Evolutionary conservation across 306 rosid genomes (phyloP), one percentile per base, ranked within the genome.

Genomic region (Hippophae gyantsensis): DNA sequence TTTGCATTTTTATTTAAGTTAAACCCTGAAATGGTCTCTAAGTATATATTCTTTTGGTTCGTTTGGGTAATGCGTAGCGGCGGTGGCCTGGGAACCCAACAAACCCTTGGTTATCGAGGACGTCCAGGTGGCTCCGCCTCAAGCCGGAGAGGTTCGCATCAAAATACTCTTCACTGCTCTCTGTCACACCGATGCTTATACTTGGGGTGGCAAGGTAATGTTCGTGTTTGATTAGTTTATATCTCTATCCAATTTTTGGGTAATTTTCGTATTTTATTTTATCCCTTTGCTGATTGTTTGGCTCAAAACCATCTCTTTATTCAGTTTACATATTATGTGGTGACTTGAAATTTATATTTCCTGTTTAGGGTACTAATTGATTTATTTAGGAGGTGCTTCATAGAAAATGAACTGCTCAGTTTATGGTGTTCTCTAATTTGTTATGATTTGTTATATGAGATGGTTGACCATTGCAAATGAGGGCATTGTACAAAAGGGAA

Each of bases 11-110:
- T 50, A 56, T 67, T 43, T 42, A 7, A 8, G 49, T 48, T 43
- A 54, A 62, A 63, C 14, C 54, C 8, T 48, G 11, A 62, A 42
- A 26, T 62, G 57, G 45, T 43, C 61, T 7, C 7, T 49, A 7
- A 58, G 32, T 38, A 26, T 7, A 43, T 26, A 26, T 45, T 32
- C 3, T 26, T 51, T 69, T 52, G 42, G 42, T 9, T 59, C 32
- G 18, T 47, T 62, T 54, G 43, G 58, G 13, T 51, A 44, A 47
- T 69, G 27, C 13, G 60, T 64, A 89, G 96, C 92, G 42, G 95
- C 92, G 82, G 96, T 90, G 95, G 95, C 95, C 79, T 90, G 89
- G 95, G 98, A 87, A 85, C 87, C 98, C 79, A 85, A 83, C 54
- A 92, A 87, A 65, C 89, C 98, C 26, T 66, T 92, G 78, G 73